Evolutionary conservation across 2,329 filamentous ascomycete genomes (phyloP).

Genomic region (Aspergillus melleus): DNA sequence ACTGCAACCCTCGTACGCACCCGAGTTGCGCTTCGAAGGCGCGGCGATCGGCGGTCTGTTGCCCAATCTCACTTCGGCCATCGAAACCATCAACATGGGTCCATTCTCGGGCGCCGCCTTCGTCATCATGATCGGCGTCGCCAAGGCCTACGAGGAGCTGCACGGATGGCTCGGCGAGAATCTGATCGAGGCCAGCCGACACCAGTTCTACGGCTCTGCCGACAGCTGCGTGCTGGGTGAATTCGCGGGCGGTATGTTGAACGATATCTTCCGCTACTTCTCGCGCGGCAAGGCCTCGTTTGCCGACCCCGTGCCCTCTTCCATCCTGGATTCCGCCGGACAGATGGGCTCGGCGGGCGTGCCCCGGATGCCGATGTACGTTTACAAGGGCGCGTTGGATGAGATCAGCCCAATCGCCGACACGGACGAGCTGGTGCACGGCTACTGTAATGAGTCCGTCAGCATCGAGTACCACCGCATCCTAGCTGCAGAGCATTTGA

Average conservation of each 20-base stretch:
- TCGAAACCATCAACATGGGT: slow-evolving; percentile 23
- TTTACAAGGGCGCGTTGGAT: slow-evolving; percentile 32
- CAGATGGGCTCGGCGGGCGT: slow-evolving; percentile 10
- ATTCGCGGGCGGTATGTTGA: not conserved
- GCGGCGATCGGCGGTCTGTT: slow-evolving; percentile 31
- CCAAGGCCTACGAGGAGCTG: slow-evolving; percentile 24
- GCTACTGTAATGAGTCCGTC: slow-evolving; percentile 5
- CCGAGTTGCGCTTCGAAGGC: slow-evolving; percentile 24
- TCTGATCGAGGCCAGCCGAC: slow-evolving; percentile 12
- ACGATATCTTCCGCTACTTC: slow-evolving; percentile 14
- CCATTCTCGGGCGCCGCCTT: slow-evolving; percentile 26
- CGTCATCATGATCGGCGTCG: slow-evolving; percentile 22
- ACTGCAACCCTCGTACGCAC: slow-evolving; percentile 17
- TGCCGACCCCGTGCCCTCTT: slow-evolving; percentile 4
- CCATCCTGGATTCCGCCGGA: slow-evolving; percentile 12
- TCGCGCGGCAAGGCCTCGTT: slow-evolving; percentile 10
- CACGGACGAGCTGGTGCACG: slow-evolving; percentile 26
- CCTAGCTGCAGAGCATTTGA: slow-evolving; percentile 22
- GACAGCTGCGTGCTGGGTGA: slow-evolving; percentile 11
- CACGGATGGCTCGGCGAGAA: slow-evolving; percentile 13
- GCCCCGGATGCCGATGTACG: slow-evolving; percentile 16
- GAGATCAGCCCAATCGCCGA: slow-evolving; percentile 28
- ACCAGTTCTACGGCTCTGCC: slow-evolving; percentile 6
- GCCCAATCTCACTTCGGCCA: slow-evolving; percentile 27
- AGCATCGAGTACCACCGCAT: slow-evolving; percentile 24